Base-by-base conservation (phyloP, 306 rosid genomes). In the Vigna unguiculata region DNA sequence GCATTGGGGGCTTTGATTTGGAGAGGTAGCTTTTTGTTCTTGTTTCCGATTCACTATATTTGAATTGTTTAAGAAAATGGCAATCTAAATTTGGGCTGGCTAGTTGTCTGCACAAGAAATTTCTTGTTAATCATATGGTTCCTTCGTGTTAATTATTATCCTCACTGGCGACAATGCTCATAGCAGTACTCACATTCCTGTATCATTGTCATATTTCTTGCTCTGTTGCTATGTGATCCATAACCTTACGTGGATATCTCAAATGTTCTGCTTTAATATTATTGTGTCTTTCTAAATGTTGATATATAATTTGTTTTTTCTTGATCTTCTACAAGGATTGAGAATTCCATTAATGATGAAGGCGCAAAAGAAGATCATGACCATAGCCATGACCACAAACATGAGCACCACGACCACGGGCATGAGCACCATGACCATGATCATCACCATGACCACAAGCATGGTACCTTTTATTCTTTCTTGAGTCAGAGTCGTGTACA, bases 1-100 rank as follows among this genome's bases (percentile, higher is more conserved):
- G 99, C 51, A 86, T 95, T 43, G 99, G 99, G 43, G 99, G 99
- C 48, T 95, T 90, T 84, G 97, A 95, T 86, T 81, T 95, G 90
- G 97, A 95, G 87, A 95, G 99, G 99, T 95, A 81, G 38, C 51
- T 22, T 55, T 61, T 75, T 64, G 22, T n/a, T 78, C 25, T 80
- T 72, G 53, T 81, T 80, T 82, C 72, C 34, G 75, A 54, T 10
- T 58, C 54, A 53, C 65, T 67, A 59, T 21, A 45, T 81, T 64
- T 11, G 17, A 46, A 28, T 55, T 17, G n/a, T 75, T 77, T n/a
- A 24, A 51, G 63, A 48, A 75, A 61, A 51, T 47, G 28, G 28
- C 69, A 53, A 25, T 55, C 41, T 22, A 41, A 64, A 21, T 69
- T 55, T 13, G 41, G 38, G 78, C 41, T 68, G 58, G 19, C 68